A percentile compares a stretch with the other conserved stretches of the same genome.
These are phyloP conservation scores for Chlamydomonas sp. DNA, from an alignment of 139 green algal genomes.

Conservation along the genomic window DNA sequence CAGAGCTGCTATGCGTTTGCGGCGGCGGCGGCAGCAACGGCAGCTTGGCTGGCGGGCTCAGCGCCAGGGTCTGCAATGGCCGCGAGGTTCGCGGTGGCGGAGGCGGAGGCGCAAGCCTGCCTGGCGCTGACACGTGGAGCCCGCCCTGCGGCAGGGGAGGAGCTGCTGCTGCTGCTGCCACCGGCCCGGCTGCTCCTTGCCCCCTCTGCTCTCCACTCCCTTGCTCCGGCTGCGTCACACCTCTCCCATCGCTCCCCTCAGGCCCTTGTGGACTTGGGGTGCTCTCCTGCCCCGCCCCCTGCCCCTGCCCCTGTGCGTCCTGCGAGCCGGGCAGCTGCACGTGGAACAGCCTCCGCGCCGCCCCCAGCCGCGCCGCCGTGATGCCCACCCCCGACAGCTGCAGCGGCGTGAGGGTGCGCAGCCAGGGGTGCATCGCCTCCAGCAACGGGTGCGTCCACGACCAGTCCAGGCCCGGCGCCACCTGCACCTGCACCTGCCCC, in stretches of 20 bases:
- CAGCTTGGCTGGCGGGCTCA: too few relatives aligned
- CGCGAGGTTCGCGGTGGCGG: too few relatives aligned
- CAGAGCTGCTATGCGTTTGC: too few relatives aligned
- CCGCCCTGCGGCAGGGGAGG: not conserved
- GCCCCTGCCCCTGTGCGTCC: too few relatives aligned
- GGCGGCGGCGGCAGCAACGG: too few relatives aligned
- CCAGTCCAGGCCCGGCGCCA: not conserved
- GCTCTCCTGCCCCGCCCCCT: too few relatives aligned
- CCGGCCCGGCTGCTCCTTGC: not conserved
- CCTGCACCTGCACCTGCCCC: too few relatives aligned
- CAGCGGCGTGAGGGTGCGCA: constrained; percentile 2
- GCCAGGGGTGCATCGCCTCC: not conserved
- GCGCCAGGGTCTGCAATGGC: too few relatives aligned
- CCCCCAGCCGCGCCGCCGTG: not conserved
- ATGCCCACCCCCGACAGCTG: constrained; percentile 18
- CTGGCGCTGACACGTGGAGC: not conserved
- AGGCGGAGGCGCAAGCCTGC: not conserved
- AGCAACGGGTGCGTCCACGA: not conserved
- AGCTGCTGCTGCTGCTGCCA: not conserved
- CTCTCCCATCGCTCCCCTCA: too few relatives aligned
- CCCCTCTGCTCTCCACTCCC: not conserved
- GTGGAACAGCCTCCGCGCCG: not conserved
- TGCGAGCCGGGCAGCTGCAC: too few relatives aligned
- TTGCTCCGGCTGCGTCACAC: not conserved
- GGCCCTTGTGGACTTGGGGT: too few relatives aligned